Conservation (phyloP, 2,329 filamentous ascomycete genomes). For the Colletotrichum sp. region DNA sequence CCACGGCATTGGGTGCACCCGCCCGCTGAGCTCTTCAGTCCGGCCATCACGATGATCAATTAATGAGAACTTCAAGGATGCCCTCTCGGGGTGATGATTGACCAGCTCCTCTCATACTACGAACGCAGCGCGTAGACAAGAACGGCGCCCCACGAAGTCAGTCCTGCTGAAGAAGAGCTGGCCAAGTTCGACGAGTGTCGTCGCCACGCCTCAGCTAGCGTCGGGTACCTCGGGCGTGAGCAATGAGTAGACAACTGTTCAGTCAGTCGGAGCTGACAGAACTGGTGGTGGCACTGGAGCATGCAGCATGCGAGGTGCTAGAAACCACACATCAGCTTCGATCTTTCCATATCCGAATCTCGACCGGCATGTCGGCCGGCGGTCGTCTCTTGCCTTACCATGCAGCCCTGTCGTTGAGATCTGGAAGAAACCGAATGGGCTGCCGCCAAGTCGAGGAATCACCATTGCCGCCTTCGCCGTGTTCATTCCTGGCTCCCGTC, state of each 20-base stretch:
- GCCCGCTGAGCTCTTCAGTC: no score
- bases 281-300: background rate
- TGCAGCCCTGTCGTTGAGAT: background rate
- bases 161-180: no score
- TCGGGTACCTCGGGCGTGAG: no score
- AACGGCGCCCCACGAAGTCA: no score
- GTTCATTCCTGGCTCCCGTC: background rate
- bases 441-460: background rate
- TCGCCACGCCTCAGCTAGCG: no score
- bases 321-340: background rate
- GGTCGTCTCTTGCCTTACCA: background rate
- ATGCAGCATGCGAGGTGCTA: background rate
- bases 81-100: no score
- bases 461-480: background rate
- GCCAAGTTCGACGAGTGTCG: rapidly evolving
- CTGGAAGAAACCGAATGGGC: background rate
- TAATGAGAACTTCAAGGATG: rapidly evolving
- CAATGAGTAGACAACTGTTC: background rate
- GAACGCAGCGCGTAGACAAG: no score
- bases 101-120: no score
- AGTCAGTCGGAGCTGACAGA: background rate
- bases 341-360: background rate
- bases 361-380: background rate
- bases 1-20: rapidly evolving
- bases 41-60: no score